These are phyloP conservation scores for Selaginella tamariscina DNA, from an alignment of 75 land plant species.

Conservation along the genomic window DNA sequence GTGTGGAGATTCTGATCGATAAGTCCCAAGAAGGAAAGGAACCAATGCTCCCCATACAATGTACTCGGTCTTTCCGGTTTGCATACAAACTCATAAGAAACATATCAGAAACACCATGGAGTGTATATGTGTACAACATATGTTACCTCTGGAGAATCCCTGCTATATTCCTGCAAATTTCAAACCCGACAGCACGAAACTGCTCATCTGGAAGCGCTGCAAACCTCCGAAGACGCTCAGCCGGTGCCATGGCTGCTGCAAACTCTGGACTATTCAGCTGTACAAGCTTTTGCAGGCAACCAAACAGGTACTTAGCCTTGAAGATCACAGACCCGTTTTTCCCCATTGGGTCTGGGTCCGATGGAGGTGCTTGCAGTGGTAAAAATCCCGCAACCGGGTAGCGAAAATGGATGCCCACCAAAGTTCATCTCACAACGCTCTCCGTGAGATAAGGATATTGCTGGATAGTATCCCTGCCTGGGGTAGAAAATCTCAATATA, in stretches of 20 bases:
- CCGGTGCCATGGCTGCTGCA: slow-evolving; percentile 40
- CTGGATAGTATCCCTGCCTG: slow-evolving; percentile 72
- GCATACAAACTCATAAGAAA: no score
- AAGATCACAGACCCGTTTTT: not conserved
- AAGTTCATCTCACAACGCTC: slow-evolving; percentile 84
- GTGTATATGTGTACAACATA: no score
- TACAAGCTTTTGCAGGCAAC: slow-evolving; percentile 67
- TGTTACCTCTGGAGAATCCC: not conserved
- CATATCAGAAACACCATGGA: no score
- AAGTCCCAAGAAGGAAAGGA: slow-evolving; percentile 52
- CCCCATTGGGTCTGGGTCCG: slow-evolving; percentile 5
- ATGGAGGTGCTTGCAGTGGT: slow-evolving; percentile 59
- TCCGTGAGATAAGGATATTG: slow-evolving; percentile 78
- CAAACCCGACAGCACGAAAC: slow-evolving; percentile 35
- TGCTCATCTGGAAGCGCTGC: slow-evolving; percentile 38
- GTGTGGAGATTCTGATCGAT: slow-evolving; percentile 59
- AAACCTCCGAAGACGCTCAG: slow-evolving; percentile 55
- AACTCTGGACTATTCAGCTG: slow-evolving; percentile 38
- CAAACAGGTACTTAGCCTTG: slow-evolving; percentile 34
- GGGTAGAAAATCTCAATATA: no score
- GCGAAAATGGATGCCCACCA: slow-evolving; percentile 66
- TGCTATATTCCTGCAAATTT: slow-evolving; percentile 40
- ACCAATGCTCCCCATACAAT: slow-evolving; percentile 52
- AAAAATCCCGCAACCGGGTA: slow-evolving; percentile 59
- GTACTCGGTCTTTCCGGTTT: slow-evolving; percentile 26